Evolutionary conservation across 257 asterid genomes (phyloP).

Genomic region (Solanum piurae): DNA sequence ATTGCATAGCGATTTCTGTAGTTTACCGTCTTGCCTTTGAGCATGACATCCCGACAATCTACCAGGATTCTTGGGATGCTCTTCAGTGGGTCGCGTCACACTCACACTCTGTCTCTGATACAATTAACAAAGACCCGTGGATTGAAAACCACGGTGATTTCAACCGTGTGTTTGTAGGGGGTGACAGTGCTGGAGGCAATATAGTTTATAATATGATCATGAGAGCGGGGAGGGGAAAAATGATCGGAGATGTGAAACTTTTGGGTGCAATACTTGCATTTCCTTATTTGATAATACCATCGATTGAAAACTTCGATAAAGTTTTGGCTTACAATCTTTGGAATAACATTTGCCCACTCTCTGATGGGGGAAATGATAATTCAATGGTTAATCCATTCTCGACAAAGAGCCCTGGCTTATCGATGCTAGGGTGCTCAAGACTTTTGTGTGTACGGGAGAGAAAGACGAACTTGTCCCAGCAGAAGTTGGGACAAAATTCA

Average conservation of each 20-base stretch:
- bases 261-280: neutral
- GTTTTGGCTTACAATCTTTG: neutral
- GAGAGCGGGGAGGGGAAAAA: neutral
- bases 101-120: no score
- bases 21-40: slow-evolving; percentile 6
- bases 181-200: slow-evolving; percentile 25
- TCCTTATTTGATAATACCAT: slow-evolving; percentile 2
- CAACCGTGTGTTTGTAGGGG: neutral
- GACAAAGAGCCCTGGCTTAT: neutral
- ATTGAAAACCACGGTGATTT: neutral
- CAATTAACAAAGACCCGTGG: neutral
- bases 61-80: slow-evolving; percentile 13
- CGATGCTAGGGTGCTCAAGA: neutral
- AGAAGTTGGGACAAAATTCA: neutral
- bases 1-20: slow-evolving; percentile 2
- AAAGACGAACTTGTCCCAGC: neutral
- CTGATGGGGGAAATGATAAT: neutral
- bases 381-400: slow-evolving; percentile 3
- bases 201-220: slow-evolving; percentile 12
- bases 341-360: neutral
- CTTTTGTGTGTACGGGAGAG: neutral
- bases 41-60: neutral
- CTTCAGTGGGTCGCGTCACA: slow-evolving; percentile 25
- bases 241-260: neutral
- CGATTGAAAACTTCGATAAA: neutral